phyloP scores from a whole-genome alignment of 441 rosid species.

The Brassica balearica region DNA sequence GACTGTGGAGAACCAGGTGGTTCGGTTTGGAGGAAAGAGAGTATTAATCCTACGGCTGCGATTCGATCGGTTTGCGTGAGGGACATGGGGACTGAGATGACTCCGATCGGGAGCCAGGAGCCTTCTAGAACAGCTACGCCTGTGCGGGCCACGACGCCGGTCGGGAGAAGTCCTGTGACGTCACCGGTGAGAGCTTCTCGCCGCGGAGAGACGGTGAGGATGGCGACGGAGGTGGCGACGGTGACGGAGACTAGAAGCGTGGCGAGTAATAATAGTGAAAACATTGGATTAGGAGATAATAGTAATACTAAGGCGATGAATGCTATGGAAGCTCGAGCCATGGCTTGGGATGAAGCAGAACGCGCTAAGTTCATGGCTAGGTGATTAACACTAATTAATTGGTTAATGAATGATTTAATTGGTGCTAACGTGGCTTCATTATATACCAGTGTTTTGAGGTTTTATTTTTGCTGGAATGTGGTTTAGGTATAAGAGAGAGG shows the following conservation, averaged over 20 bases:
- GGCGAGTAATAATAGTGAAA: constrained; percentile 19
- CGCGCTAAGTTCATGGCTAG: constrained; percentile 91
- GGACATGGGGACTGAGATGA: constrained; percentile 99
- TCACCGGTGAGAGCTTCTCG: constrained; percentile 54
- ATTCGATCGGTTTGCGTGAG: constrained; percentile 80
- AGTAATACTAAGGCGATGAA: constrained; percentile 45
- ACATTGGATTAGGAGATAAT: background rate
- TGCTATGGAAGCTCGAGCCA: constrained; percentile 73
- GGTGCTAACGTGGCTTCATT: background rate
- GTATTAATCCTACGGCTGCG: constrained; percentile 50
- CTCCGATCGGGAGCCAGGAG: constrained; percentile 89
- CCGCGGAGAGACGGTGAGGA: constrained; percentile 62
- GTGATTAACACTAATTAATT: constrained; percentile 45
- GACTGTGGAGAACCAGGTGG: constrained; percentile 64
- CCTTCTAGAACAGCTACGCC: constrained; percentile 94
- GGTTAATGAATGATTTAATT: background rate
- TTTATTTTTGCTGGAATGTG: background rate
- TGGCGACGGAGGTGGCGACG: constrained; percentile 51
- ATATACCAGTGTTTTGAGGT: background rate
- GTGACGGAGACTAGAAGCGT: constrained; percentile 40
- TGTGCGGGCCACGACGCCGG: constrained; percentile 78
- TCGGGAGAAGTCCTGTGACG: constrained; percentile 71
- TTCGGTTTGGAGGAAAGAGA: constrained; percentile 56
- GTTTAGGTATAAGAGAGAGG: constrained; percentile 82
- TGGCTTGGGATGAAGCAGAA: constrained; percentile 96